These are phyloP conservation scores for Penicillium thymicola DNA, from an alignment of 2,329 filamentous ascomycete genomes.

Conservation along the genomic window DNA sequence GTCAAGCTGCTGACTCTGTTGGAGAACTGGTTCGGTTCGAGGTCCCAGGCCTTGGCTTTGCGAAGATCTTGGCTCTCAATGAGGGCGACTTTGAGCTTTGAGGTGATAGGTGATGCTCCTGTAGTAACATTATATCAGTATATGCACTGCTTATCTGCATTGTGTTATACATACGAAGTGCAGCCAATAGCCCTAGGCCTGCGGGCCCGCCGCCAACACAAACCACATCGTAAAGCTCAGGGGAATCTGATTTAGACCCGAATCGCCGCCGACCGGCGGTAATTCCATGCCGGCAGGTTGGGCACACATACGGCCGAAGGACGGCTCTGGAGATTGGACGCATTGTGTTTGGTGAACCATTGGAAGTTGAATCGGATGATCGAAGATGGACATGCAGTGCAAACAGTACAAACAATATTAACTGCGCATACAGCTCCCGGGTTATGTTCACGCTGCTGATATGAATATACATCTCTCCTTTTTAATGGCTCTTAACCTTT, in stretches of 20 bases:
- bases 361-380: constrained; percentile 13
- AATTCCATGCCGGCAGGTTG: constrained; percentile 36
- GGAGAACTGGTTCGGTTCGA: constrained; percentile 69
- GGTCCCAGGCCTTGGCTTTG: constrained; percentile 64
- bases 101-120: constrained; percentile 74
- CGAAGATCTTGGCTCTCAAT: constrained; percentile 84
- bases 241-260: constrained; percentile 38
- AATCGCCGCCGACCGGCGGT: constrained; percentile 30
- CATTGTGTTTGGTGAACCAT: constrained; percentile 28
- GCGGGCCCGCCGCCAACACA: constrained; percentile 88
- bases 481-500: neutral
- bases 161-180: constrained; percentile 60
- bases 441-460: neutral
- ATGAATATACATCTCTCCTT: neutral
- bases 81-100: constrained; percentile 76
- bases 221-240: constrained; percentile 88
- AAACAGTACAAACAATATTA: constrained; percentile 24
- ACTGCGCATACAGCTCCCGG: neutral
- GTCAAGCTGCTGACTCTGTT: constrained; percentile 96
- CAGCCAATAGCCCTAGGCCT: constrained; percentile 76
- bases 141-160: neutral
- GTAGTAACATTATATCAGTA: constrained; percentile 9
- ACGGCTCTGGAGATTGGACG: constrained; percentile 31
- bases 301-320: constrained; percentile 41
- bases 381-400: constrained; percentile 15